Base-by-base conservation (phyloP, 2,329 filamentous ascomycete genomes). In the Fusarium xyrophilum region DNA sequence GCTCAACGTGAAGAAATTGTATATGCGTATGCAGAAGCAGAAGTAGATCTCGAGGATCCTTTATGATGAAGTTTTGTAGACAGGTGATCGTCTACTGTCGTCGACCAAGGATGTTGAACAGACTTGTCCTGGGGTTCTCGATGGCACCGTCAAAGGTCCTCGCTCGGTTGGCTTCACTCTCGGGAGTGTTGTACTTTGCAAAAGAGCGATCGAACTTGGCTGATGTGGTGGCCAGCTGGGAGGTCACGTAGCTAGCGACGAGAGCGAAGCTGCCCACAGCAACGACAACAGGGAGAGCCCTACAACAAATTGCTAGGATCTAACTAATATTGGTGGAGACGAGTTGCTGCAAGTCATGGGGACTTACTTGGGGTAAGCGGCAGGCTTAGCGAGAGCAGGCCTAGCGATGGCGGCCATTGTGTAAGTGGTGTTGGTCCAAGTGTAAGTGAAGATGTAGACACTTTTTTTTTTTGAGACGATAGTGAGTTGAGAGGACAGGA, bases 191-290 rank as follows among this genome's bases (percentile, higher is more conserved):
- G 74, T 81, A 81, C 59, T 76, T 75, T 36, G 76, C 57, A 62
- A 81, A 81, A 64, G 75, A 79, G 40, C 75, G 75, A 63, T 81
- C 79, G 71, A 81, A 76, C 8, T 73, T 76, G 32, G 68, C 66
- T 8, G 79, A 79, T 56, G 78, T 75, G 32, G 57, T 71, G 40
- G 63, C 55, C 43, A 81, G 75, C 48, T 80, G 79, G 17, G 61
- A 68, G 53, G 68, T 68, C 53, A 81, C 74, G 63, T 78, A 80
- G 61, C 69, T 60, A n/a, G 60, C 77, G 28, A 80, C 64, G 19
- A 71, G 68, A 21, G 71, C 66, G 56, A 72, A 67, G 57, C 65
- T 69, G 38, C 68, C 65, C 23, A 64, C 68, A 30, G 58, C 69
- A 43, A 71, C 66, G 50, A 72, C 14, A 44, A 71, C 38, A 25